phyloP scores from a whole-genome alignment of 129 eudicot species.

The Mikania micrantha region DNA sequence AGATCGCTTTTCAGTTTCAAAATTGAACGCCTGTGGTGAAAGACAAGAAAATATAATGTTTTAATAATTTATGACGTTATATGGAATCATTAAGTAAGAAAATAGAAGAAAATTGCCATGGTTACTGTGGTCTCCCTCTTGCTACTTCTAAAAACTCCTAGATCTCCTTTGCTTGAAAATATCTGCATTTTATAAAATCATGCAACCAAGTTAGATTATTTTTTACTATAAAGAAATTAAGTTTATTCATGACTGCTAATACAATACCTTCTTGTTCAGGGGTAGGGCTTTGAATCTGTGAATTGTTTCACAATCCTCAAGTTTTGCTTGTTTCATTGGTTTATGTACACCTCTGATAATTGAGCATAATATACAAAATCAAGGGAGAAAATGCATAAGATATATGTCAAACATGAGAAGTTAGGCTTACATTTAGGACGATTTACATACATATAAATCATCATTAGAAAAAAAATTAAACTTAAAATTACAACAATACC shows the following conservation, averaged over 20 bases:
- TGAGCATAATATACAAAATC: neutral
- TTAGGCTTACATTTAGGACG: neutral
- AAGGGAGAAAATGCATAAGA: no score
- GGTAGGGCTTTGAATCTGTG: slow-evolving; percentile 74
- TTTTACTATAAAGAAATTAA: neutral
- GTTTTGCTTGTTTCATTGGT: neutral
- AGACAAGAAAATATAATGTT: neutral
- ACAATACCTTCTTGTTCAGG: slow-evolving; percentile 64
- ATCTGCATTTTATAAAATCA: slow-evolving; percentile 40
- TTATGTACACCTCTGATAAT: neutral
- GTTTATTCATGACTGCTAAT: neutral
- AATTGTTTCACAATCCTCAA: slow-evolving; percentile 23
- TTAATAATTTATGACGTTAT: neutral
- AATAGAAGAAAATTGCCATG: slow-evolving; percentile 34
- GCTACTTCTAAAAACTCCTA: slow-evolving; percentile 64
- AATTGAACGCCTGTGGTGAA: slow-evolving; percentile 54
- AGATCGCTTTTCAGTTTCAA: slow-evolving; percentile 61
- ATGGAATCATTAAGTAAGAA: neutral
- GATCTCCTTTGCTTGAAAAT: slow-evolving; percentile 66
- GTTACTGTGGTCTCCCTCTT: slow-evolving; percentile 73
- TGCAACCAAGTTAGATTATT: neutral
- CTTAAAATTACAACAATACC: slow-evolving; percentile 33
- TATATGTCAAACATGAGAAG: neutral
- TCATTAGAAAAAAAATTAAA: neutral
- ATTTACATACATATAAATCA: neutral